phyloP scores from a whole-genome alignment of 805 yeast genomes.

The Yamadazyma tumulicola region DNA sequence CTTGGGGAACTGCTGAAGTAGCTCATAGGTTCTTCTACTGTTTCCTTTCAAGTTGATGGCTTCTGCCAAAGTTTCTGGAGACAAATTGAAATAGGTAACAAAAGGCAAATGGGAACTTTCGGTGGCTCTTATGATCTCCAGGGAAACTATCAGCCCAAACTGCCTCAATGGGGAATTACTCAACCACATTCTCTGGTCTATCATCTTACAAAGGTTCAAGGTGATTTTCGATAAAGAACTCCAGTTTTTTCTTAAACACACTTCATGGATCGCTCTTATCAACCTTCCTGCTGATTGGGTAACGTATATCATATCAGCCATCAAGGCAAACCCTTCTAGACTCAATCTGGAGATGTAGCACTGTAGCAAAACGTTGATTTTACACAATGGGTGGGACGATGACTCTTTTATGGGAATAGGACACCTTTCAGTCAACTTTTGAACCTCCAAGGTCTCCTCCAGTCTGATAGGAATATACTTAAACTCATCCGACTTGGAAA shows the following conservation, averaged over 20 bases:
- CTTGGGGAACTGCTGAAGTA: conserved; percentile 72
- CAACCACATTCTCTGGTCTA: conserved; percentile 79
- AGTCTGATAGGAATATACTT: conserved; percentile 76
- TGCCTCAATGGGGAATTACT: conserved; percentile 86
- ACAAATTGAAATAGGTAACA: conserved; percentile 66
- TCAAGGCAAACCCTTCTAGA: conserved; percentile 84
- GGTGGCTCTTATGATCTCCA: conserved; percentile 63
- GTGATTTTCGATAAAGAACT: conserved; percentile 54
- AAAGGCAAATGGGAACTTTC: conserved; percentile 85
- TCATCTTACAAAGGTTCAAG: conserved; percentile 71
- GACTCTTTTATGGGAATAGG: conserved; percentile 86
- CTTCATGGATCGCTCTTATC: conserved; percentile 79
- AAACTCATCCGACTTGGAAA: conserved; percentile 83
- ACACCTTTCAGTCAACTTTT: conserved; percentile 62
- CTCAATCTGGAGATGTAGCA: conserved; percentile 76
- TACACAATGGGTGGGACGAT: conserved; percentile 67
- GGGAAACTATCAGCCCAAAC: conserved; percentile 62
- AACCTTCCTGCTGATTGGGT: conserved; percentile 92
- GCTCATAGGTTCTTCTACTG: conserved; percentile 57
- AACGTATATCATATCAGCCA: conserved; percentile 89
- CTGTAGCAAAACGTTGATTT: conserved; percentile 76
- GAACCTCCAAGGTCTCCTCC: conserved; percentile 77
- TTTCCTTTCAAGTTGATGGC: conserved; percentile 69
- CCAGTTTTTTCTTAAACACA: conserved; percentile 70
- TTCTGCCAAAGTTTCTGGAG: conserved; percentile 76